These are phyloP conservation scores for Eucalyptus microcorys DNA, from an alignment of 345 rosid species.

Conservation along the genomic window DNA sequence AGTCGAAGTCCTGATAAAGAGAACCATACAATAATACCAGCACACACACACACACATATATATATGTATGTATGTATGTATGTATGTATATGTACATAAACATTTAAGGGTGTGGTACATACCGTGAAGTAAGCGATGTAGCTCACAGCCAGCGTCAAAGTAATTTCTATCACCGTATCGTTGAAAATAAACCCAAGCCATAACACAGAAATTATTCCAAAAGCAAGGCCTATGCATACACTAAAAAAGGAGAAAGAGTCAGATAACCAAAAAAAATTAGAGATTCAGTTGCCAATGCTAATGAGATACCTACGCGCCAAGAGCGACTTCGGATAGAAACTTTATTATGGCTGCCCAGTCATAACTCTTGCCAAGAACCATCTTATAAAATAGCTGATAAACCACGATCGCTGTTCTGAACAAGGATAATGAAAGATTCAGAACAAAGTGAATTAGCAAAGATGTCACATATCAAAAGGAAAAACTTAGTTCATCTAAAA, in stretches of 20 bases:
- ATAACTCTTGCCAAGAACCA: constrained; percentile 64
- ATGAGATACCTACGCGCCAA: constrained; percentile 81
- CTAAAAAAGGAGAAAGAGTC: constrained; percentile 35
- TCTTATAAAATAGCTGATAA: constrained; percentile 76
- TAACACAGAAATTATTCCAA: constrained; percentile 78
- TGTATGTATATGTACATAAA: too few species aligned
- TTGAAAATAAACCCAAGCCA: constrained; percentile 94
- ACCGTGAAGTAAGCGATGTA: constrained; percentile 81
- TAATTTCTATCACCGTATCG: constrained; percentile 85
- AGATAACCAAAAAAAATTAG: neutral
- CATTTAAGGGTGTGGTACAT: constrained; percentile 12
- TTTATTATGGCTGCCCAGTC: constrained; percentile 42
- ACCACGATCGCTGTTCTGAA: constrained; percentile 94
- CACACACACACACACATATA: neutral
- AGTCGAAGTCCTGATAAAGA: neutral
- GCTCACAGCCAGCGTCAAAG: constrained; percentile 91
- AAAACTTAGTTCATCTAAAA: neutral
- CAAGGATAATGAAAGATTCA: neutral
- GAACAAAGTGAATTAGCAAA: neutral
- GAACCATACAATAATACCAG: neutral
- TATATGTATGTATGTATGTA: neutral
- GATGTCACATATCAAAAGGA: neutral
- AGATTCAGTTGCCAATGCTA: neutral
- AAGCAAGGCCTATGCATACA: constrained; percentile 84
- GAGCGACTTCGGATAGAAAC: constrained; percentile 57